Evolutionary conservation across 192 early-diverging fungal genomes (phyloP).

Genomic region (Gonapodya sp.): DNA sequence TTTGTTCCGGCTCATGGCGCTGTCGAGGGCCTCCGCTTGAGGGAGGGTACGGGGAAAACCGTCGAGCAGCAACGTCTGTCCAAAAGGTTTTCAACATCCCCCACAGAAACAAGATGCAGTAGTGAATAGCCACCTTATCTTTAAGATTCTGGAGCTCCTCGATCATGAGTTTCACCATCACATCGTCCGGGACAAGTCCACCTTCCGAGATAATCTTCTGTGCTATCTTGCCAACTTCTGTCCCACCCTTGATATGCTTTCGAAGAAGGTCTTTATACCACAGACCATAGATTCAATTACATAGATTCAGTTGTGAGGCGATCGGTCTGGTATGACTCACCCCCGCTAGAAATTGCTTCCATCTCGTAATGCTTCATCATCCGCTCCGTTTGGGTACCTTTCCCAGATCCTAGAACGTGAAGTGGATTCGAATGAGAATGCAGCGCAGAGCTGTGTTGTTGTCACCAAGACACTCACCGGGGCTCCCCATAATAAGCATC

Average conservation of each 20-base stretch:
- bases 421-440: not conserved
- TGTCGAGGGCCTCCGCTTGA: conserved; percentile 70
- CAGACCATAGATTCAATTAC: conserved; percentile 43
- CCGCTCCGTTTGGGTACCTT: conserved; percentile 83
- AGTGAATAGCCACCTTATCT: conserved; percentile 30
- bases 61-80: conserved; percentile 69
- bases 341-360: conserved; percentile 21
- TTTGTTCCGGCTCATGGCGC: conserved; percentile 33
- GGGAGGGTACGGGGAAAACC: conserved; percentile 80
- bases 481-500: not conserved
- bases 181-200: conserved; percentile 60
- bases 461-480: not conserved
- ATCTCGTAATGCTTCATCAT: conserved; percentile 57
- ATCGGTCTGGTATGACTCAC: conserved; percentile 74
- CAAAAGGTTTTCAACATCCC: conserved; percentile 5
- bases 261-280: conserved; percentile 87
- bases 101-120: conserved; percentile 10
- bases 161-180: conserved; percentile 55
- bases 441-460: too few species aligned
- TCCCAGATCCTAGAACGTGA: conserved; percentile 60
- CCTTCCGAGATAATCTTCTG: conserved; percentile 33
- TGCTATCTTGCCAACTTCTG: conserved; percentile 47
- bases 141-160: conserved; percentile 42
- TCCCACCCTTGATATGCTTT: conserved; percentile 62
- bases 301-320: conserved; percentile 50